Percentiles rank a stretch among this genome's conserved stretches.
Evolutionary conservation across 2,329 filamentous ascomycete species (phyloP).

Genomic region (Phialemoniopsis sp.): DNA sequence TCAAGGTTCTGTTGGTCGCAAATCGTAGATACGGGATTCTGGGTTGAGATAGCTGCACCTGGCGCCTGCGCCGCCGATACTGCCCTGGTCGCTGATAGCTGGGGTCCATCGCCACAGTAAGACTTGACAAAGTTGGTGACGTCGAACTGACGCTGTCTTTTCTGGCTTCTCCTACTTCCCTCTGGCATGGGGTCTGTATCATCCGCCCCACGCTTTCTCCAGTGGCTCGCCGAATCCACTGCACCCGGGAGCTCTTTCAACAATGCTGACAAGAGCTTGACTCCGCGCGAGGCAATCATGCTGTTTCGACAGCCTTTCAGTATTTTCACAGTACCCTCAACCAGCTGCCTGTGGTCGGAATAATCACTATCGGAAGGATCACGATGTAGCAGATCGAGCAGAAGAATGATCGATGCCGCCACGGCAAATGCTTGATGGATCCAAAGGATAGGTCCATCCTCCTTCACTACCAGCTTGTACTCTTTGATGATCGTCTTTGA

Average conservation of each 20-base stretch:
- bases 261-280: conserved; percentile 27
- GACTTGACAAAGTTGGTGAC: conserved; percentile 19
- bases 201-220: conserved; percentile 1
- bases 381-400: conserved; percentile 22
- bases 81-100: conserved; percentile 5
- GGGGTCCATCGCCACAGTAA: conserved; percentile 14
- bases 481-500: conserved; percentile 31
- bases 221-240: not conserved
- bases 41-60: too few relatives aligned
- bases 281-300: conserved; percentile 29
- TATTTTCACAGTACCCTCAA: conserved; percentile 23
- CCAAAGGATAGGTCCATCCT: conserved; percentile 18
- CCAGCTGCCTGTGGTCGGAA: conserved; percentile 22
- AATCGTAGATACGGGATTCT: conserved; percentile 7
- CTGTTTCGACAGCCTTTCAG: conserved; percentile 26
- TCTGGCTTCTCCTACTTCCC: not conserved
- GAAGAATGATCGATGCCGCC: conserved; percentile 20
- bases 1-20: conserved; percentile 1
- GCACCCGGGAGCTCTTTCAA: conserved; percentile 9
- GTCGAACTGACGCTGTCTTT: conserved; percentile 13
- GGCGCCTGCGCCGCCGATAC: too few relatives aligned
- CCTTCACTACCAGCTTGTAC: conserved; percentile 12
- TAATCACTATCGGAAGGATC: conserved; percentile 15
- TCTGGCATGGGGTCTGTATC: too few relatives aligned
- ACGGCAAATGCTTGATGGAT: conserved; percentile 21